Percentiles rank a stretch among this genome's conserved stretches.
phyloP scores from a whole-genome alignment of 163 green algal genomes.

The Chloromonas sp. region DNA sequence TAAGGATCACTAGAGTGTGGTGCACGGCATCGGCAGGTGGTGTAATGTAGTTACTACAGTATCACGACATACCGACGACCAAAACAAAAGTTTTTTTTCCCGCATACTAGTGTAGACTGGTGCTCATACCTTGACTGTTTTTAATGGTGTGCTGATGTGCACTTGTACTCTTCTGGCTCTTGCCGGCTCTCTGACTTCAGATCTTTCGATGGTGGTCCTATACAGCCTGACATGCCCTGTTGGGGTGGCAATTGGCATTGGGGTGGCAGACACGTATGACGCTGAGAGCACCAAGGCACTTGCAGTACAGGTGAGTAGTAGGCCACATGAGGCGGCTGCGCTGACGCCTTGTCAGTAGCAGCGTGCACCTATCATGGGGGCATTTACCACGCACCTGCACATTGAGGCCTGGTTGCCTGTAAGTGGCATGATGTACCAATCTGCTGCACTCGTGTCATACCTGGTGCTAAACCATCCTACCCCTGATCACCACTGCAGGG shows the following conservation, averaged over 20 bases:
- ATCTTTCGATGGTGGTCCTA: constrained; percentile 2
- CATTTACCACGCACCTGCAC: not conserved
- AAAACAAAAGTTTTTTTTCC: not conserved
- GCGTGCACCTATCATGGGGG: not conserved
- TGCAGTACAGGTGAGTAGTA: constrained; percentile 7
- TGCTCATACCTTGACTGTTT: not conserved
- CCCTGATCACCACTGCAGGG: constrained; percentile 19
- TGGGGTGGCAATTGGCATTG: constrained; percentile 20
- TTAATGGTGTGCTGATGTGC: not conserved
- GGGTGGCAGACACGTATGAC: constrained; percentile 15
- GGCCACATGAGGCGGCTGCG: too few species aligned
- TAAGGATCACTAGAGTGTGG: not conserved
- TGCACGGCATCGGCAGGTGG: not conserved
- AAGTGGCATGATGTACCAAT: not conserved
- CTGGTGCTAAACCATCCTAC: not conserved
- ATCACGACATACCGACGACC: too few species aligned
- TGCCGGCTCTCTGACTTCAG: not conserved
- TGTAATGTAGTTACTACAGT: too few species aligned
- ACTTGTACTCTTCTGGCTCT: not conserved
- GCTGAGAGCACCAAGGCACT: not conserved
- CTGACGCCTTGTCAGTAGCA: not conserved
- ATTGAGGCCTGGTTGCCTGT: not conserved
- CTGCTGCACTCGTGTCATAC: not conserved
- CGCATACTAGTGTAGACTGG: not conserved
- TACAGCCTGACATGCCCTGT: constrained; percentile 21